These are phyloP conservation scores for Suillus ampliporus DNA, from an alignment of 768 basidiomycete species.

Conservation along the genomic window DNA sequence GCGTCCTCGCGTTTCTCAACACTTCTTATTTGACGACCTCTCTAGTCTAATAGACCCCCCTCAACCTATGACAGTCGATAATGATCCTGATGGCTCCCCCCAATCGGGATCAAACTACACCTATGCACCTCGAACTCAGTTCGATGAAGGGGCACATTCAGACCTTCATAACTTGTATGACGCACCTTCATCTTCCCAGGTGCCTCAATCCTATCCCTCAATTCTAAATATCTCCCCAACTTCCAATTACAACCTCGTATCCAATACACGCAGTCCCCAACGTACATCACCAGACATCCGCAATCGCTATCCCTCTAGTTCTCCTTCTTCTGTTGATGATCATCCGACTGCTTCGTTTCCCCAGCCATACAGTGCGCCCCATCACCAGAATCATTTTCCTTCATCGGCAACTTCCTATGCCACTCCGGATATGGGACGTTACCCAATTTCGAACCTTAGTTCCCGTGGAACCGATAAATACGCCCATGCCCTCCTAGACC, in stretches of 20 bases:
- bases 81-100: constrained; percentile 35
- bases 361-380: constrained; percentile 48
- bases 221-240: constrained; percentile 22
- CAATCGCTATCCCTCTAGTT: constrained; percentile 40
- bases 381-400: constrained; percentile 51
- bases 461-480: constrained; percentile 43
- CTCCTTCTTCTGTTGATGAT: constrained; percentile 51
- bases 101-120: constrained; percentile 42
- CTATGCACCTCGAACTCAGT: constrained; percentile 36
- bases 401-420: constrained; percentile 45
- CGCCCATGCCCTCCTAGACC: constrained; percentile 50
- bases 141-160: constrained; percentile 38
- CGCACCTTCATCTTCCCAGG: constrained; percentile 23
- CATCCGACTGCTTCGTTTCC: constrained; percentile 46
- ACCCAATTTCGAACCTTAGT: constrained; percentile 41
- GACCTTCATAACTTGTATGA: constrained; percentile 41
- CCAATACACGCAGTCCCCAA: constrained; percentile 24
- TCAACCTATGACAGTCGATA: constrained; percentile 42
- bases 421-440: constrained; percentile 47
- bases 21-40: constrained; percentile 31
- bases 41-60: constrained; percentile 30
- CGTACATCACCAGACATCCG: constrained; percentile 14
- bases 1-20: constrained; percentile 20
- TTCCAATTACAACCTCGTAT: constrained; percentile 24
- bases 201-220: constrained; percentile 19